Percentiles rank a stretch among this genome's conserved stretches.
phyloP scores from a whole-genome alignment of 2,329 filamentous ascomycete species.

The Neoscytalidium dimidiatum region DNA sequence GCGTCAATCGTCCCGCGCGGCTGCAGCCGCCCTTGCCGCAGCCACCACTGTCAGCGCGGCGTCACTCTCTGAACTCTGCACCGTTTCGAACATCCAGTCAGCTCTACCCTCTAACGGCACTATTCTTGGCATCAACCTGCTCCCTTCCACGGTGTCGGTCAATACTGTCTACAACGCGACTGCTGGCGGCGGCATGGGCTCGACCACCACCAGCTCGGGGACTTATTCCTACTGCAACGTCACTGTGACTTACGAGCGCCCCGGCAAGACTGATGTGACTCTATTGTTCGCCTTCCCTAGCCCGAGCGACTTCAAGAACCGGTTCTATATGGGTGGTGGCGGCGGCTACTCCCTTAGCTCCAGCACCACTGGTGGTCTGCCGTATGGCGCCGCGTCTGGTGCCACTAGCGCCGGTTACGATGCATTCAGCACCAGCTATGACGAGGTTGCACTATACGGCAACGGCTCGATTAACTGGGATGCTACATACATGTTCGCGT shows the following conservation, averaged over 20 bases:
- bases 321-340: constrained; percentile 51
- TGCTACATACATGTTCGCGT: constrained; percentile 52
- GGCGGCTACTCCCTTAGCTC: constrained; percentile 51
- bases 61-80: constrained; percentile 46
- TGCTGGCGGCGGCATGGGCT: constrained; percentile 26
- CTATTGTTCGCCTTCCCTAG: constrained; percentile 47
- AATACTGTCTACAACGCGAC: constrained; percentile 41
- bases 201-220: constrained; percentile 24
- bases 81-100: constrained; percentile 45
- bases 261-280: constrained; percentile 33
- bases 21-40: constrained; percentile 12
- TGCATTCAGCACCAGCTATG: constrained; percentile 44
- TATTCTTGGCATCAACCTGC: constrained; percentile 43
- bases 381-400: constrained; percentile 52
- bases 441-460: constrained; percentile 32
- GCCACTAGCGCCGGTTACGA: constrained; percentile 56
- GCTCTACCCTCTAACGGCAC: constrained; percentile 46
- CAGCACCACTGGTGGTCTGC: constrained; percentile 41
- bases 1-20: constrained; percentile 19
- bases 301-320: constrained; percentile 46
- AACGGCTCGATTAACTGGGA: constrained; percentile 58
- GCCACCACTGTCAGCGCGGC: constrained; percentile 18
- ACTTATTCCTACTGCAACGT: constrained; percentile 47
- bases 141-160: constrained; percentile 46
- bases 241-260: constrained; percentile 49